Percentiles rank a stretch among this genome's conserved stretches.
Evolutionary conservation across 108 stramenopile species (phyloP).

Genomic region (Pseudonitzschia multistriata): DNA sequence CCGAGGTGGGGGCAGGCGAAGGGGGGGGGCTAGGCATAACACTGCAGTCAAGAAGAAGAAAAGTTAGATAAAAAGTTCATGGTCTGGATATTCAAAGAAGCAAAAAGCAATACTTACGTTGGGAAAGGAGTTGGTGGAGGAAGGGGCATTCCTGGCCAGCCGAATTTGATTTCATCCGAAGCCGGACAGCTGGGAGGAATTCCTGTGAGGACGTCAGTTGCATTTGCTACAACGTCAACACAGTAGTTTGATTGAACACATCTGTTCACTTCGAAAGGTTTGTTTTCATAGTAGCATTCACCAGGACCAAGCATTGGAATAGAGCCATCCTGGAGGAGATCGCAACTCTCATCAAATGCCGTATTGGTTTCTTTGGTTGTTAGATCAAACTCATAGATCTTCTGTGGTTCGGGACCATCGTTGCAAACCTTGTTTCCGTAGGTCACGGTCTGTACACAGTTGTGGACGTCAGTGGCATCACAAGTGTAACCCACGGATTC

Average conservation of each 20-base stretch:
- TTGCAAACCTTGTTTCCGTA: slow-evolving; percentile 26
- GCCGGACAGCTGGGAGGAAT: slow-evolving; percentile 6
- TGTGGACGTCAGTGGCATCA: slow-evolving; percentile 12
- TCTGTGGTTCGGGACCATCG: not conserved
- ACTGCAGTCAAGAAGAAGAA: not conserved
- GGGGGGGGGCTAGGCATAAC: slow-evolving; percentile 11
- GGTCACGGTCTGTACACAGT: slow-evolving; percentile 18
- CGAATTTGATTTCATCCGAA: slow-evolving; percentile 16
- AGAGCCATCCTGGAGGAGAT: not conserved
- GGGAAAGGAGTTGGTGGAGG: slow-evolving; percentile 11
- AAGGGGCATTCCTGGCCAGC: not conserved
- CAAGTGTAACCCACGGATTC: slow-evolving; percentile 33
- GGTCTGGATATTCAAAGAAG: too few relatives aligned
- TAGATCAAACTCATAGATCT: slow-evolving; percentile 16
- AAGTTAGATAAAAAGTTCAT: too few relatives aligned
- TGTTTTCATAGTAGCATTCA: slow-evolving; percentile 16
- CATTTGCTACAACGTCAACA: slow-evolving; percentile 19
- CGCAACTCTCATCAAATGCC: not conserved
- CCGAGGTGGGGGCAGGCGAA: slow-evolving; percentile 8
- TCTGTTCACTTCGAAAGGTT: slow-evolving; percentile 1
- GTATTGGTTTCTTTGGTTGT: not conserved
- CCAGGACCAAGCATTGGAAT: slow-evolving; percentile 11
- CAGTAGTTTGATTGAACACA: slow-evolving; percentile 17
- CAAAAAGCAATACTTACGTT: slow-evolving; percentile 1
- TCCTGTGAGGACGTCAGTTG: slow-evolving; percentile 14